Evolutionary conservation across 2,329 filamentous ascomycete genomes (phyloP), one percentile per base, ranked within the genome.

Genomic region (Cercospora sojina): DNA sequence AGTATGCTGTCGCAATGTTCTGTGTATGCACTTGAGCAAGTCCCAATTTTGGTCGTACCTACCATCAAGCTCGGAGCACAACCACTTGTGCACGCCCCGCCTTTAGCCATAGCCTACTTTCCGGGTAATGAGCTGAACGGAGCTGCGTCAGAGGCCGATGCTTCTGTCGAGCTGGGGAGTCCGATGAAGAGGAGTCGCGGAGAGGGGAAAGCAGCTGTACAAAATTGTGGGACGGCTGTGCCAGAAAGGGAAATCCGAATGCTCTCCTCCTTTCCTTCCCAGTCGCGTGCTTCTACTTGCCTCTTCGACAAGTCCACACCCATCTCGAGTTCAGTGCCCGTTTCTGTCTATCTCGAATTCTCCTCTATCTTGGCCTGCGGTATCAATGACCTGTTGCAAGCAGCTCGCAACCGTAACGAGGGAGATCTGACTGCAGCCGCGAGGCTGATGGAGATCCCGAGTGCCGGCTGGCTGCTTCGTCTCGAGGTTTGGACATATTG

Each of bases 71-170:
- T 20, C 23, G 4, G 9, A 16, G 31, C 59, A 31, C 25, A 58
- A 35, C 18, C n/a, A 58, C 32, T 23, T 20, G 29, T 23, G 31
- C 32, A 43, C 13, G 57, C 60, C 60, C 47, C 60, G 47, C 60
- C 47, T 55, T 32, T 20, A 62, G 60, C 49, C 58, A 43, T 49
- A 49, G 43, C 43, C 43, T 49, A 49, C 43, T 49, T 12, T n/a
- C 32, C 31, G 32, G 55, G 51, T 57, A 38, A 64, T 35, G 51
- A 38, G 41, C 64, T 65, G 23, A 32, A 57, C 27, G 59, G 12
- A 55, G 38, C 35, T 49, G 64, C 58, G 49, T 65, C 64, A 62
- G 53, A 62, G 64, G 64, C 49, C 58, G 59, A 62, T 35, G 57
- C 57, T 38, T 23, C 7, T 35, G 31, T 38, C 57, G 55, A 58